These are phyloP conservation scores for Tylopilus rubrobrunneus DNA, from an alignment of 768 basidiomycete genomes.

Conservation along the genomic window DNA sequence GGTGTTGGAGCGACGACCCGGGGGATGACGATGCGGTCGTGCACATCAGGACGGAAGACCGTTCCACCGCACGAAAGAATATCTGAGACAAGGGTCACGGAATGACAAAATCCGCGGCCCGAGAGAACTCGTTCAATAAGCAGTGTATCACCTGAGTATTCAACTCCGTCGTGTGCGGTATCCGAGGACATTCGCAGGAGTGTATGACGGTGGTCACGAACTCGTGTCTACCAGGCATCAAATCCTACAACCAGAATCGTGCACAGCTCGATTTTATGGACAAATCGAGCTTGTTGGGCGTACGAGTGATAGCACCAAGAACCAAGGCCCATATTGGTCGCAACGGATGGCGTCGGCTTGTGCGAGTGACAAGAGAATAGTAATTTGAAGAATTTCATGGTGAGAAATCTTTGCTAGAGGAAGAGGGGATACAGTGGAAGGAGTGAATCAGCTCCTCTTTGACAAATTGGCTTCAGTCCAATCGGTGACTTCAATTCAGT, in stretches of 20 bases:
- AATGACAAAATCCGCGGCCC: constrained; percentile 1
- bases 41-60: constrained; percentile 6
- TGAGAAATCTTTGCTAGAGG: neutral
- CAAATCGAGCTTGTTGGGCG: neutral
- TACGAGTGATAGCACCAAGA: neutral
- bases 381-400: neutral
- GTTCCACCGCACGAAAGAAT: neutral
- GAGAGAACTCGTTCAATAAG: constrained; percentile 21
- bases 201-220: constrained; percentile 9
- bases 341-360: constrained; percentile 2
- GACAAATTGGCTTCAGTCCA: no score
- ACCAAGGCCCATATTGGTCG: constrained; percentile 2
- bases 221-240: neutral
- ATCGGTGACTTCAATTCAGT: no score
- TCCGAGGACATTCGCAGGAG: constrained; percentile 3
- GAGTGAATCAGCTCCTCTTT: no score
- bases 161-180: neutral
- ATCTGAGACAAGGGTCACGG: neutral
- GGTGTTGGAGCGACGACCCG: neutral
- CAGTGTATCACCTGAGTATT: neutral
- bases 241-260: neutral
- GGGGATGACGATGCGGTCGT: constrained; percentile 5
- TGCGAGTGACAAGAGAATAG: neutral
- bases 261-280: constrained; percentile 14
- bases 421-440: no score